Evolutionary conservation across 371 early-diverging fungal species (phyloP), one percentile per base, ranked within the genome.

Genomic region (Mucor sp.): DNA sequence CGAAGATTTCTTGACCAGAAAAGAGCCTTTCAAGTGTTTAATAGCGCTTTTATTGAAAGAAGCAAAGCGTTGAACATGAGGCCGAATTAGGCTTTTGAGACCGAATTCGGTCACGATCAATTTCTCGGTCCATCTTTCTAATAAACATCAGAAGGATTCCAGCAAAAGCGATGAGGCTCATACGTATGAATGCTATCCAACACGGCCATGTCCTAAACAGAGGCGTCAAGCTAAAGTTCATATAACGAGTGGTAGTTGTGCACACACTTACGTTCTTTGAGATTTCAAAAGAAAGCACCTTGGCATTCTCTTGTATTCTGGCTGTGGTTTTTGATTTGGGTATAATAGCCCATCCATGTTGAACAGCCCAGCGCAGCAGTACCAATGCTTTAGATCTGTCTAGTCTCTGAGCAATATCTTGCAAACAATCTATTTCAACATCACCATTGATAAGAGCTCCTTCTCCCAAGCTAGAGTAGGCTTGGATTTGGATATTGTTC

Each of bases 381-480:
- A 94, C 81, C 61, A 91, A 89, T 4, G 96, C 91, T 4, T 71
- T 60, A 0, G 89, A 80, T 19, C 76, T 71, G 9, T 75, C 62
- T 4, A 77, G 64, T 32, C 62, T 67, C 9, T 69, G 41, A 2
- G 85, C 79, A 41, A 91, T 71, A 0, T 15, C 62, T 3, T 75
- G 60, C 14, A 91, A 62, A 55, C 69, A 68, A 14, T 57, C 58
- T 3, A 74, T 8, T 3, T 35, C 17, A 14, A 69, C 35, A 11
- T 68, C 59, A 7, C 82, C 85, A 8, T 81, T 74, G 14, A 93
- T 67, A 0, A 94, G 74, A 4, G 72, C 70, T 0, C 94, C 93
- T 77, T 95, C 95, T 0, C 99, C 99, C 4, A 98, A 82, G 66
- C 93, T 91, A 4, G 95, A 94, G 73, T 98, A 99, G 0, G 95